These are phyloP conservation scores for Vitis rupestris DNA, from an alignment of 164 flowering plant species.

Conservation along the genomic window DNA sequence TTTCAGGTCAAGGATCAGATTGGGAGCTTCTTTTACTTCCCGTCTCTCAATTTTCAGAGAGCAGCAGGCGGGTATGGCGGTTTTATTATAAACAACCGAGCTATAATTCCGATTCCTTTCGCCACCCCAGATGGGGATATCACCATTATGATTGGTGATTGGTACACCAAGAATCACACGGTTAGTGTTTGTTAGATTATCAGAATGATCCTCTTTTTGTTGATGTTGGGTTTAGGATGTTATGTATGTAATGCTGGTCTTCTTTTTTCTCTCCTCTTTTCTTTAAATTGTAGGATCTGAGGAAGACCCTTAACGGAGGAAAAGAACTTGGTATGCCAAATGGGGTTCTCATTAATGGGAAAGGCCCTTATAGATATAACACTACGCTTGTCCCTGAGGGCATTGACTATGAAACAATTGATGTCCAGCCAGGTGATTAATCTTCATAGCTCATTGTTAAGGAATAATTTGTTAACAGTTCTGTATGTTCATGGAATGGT, in stretches of 20 bases:
- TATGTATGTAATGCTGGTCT: background rate
- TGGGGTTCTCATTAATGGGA: conserved; percentile 96
- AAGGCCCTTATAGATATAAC: conserved; percentile 91
- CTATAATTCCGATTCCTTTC: conserved; percentile 75
- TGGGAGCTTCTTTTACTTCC: conserved; percentile 97
- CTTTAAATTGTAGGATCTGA: conserved; percentile 53
- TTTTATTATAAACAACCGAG: conserved; percentile 67
- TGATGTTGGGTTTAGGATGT: background rate
- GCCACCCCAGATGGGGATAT: conserved; percentile 78
- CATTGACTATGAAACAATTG: conserved; percentile 70
- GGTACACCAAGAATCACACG: conserved; percentile 87
- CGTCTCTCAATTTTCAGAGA: conserved; percentile 81
- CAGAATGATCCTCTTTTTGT: background rate
- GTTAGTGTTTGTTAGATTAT: conserved; percentile 41
- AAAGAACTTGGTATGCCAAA: conserved; percentile 92
- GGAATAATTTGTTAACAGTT: background rate
- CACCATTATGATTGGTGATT: conserved; percentile 76
- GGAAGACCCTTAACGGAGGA: conserved; percentile 70
- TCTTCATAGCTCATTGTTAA: background rate
- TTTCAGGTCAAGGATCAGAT: conserved; percentile 98
- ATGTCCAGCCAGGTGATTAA: conserved; percentile 74
- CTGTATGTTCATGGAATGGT: background rate
- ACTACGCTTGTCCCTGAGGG: conserved; percentile 81
- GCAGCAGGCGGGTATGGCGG: conserved; percentile 93
- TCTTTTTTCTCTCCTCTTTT: no score